These are phyloP conservation scores for Apodospora peruviana DNA, from an alignment of 495 filamentous ascomycete genomes.

Conservation along the genomic window DNA sequence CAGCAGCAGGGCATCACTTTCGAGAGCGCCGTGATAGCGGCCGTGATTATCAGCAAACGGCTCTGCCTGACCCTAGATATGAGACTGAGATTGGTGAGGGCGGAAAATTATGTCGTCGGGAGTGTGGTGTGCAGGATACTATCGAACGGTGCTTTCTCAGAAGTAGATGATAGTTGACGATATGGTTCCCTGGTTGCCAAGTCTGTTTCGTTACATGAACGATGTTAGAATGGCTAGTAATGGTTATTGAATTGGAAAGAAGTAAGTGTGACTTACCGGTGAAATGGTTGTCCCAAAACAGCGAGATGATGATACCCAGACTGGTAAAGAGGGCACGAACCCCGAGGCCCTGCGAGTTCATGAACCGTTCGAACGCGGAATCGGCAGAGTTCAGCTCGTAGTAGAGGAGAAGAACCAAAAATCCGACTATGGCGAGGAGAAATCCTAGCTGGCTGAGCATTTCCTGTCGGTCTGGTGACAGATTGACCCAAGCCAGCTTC, in stretches of 20 bases:
- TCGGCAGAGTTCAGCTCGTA: not conserved
- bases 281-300: constrained; percentile 7
- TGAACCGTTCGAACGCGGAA: constrained; percentile 2
- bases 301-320: constrained; percentile 2
- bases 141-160: too few relatives aligned
- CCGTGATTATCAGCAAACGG: not conserved
- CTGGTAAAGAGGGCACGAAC: constrained; percentile 1
- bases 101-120: too few relatives aligned
- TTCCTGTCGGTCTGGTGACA: not conserved
- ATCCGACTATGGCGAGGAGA: not conserved
- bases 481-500: not conserved
- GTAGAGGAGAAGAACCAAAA: not conserved
- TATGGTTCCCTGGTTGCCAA: not conserved
- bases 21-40: not conserved
- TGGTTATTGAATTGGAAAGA: too few relatives aligned
- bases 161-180: not conserved
- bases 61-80: not conserved
- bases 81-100: too few relatives aligned
- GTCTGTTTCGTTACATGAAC: not conserved
- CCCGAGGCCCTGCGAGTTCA: constrained; percentile 4
- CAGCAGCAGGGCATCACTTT: constrained; percentile 1
- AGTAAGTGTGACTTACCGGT: too few relatives aligned
- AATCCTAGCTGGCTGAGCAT: not conserved
- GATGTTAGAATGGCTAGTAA: not conserved
- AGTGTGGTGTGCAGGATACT: not conserved